Evolutionary conservation across 169 alveolate species (phyloP).

Genomic region (Sarcocystis neurona): DNA sequence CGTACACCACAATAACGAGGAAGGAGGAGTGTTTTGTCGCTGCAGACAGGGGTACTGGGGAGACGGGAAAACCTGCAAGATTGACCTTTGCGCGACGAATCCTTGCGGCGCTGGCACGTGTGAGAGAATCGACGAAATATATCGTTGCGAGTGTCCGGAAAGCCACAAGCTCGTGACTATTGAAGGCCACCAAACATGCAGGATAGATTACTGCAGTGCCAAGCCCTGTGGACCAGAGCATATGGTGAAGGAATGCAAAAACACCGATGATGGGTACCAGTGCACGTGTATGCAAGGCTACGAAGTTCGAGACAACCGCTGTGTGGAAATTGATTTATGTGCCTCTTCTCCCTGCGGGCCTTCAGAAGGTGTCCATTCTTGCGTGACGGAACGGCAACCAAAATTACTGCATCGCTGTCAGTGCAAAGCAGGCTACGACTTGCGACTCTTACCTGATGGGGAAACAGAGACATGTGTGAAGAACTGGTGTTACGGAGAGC

Average conservation of each 20-base stretch:
- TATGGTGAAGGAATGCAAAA: slow-evolving; percentile 11
- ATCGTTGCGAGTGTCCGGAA: neutral
- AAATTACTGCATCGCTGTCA: neutral
- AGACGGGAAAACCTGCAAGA: neutral
- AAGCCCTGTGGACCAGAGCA: slow-evolving; percentile 8
- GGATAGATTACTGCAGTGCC: neutral
- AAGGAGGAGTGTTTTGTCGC: slow-evolving; percentile 45
- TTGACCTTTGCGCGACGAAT: slow-evolving; percentile 3
- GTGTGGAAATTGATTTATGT: slow-evolving; percentile 29
- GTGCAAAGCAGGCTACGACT: slow-evolving; percentile 12
- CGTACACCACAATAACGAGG: neutral
- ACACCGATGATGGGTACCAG: slow-evolving; percentile 3
- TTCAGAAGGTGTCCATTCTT: slow-evolving; percentile 23
- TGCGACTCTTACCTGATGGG: neutral
- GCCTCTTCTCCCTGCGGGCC: slow-evolving; percentile 41
- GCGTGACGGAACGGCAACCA: slow-evolving; percentile 5
- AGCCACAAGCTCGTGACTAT: neutral
- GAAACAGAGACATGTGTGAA: neutral
- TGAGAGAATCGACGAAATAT: neutral
- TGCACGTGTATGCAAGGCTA: slow-evolving; percentile 23
- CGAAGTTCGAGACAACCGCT: neutral
- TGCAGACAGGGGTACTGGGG: slow-evolving; percentile 7
- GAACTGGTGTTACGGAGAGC: slow-evolving; percentile 13
- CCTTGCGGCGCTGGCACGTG: slow-evolving; percentile 44
- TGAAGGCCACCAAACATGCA: neutral